Conservation (phyloP, 2,329 filamentous ascomycete species). For the Mycosphaerella sp. region DNA sequence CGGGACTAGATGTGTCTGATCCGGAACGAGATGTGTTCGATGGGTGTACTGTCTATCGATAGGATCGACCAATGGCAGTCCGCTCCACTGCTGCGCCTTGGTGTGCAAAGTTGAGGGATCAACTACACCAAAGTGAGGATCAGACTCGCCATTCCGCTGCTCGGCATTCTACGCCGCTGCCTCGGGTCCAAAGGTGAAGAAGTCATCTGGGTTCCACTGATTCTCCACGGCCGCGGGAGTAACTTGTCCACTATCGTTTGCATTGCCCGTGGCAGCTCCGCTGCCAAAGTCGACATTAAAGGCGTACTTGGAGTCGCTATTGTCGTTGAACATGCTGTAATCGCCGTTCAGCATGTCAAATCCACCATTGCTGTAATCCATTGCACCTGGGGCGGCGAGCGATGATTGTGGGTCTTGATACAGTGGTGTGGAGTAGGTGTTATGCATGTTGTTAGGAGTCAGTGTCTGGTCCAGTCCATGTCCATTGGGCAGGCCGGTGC, state of each 20-base stretch:
- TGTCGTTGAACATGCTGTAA: conserved; percentile 6
- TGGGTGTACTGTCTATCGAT: no score
- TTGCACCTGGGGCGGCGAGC: conserved; percentile 11
- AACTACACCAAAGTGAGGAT: no score
- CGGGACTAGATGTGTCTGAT: no score
- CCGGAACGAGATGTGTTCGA: no score
- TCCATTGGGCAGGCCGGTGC: conserved; percentile 4
- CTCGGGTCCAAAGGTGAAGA: conserved; percentile 19
- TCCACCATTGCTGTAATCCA: conserved; percentile 15
- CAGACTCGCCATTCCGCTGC: no score
- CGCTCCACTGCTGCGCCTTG: no score
- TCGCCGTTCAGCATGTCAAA: conserved; percentile 10
- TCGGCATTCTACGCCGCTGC: background rate
- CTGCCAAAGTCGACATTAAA: conserved; percentile 14
- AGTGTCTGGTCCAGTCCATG: conserved; percentile 20
- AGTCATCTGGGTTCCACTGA: conserved; percentile 20
- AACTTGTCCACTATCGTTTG: conserved; percentile 15
- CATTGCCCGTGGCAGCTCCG: background rate
- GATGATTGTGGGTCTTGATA: conserved; percentile 17
- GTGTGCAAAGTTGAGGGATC: no score
- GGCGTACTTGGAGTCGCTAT: conserved; percentile 10
- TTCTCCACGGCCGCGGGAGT: conserved; percentile 15
- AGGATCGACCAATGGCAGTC: no score
- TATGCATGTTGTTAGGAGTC: conserved; percentile 10
- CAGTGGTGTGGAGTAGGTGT: conserved; percentile 1